Evolutionary conservation across 179 eudicot species (phyloP), one percentile per base, ranked within the genome.

Genomic region (Silene coronaria): DNA sequence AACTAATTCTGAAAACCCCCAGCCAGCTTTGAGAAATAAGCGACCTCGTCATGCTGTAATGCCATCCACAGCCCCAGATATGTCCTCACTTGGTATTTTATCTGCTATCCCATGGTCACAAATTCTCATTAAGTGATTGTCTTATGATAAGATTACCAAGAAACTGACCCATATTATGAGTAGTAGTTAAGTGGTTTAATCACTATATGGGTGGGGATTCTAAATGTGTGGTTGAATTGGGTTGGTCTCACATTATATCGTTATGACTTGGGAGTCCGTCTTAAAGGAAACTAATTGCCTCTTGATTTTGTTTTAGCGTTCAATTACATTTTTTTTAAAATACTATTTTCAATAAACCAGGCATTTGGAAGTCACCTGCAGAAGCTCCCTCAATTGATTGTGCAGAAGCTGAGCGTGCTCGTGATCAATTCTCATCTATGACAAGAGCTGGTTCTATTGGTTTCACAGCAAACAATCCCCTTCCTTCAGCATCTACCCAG

Each of bases 21-120:
- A 92, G 78, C 90, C 90, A 67, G 80, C 76, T 59, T 91, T 79
- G 74, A 88, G 88, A 82, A 87, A 83, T 82, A 92, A 94, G 83
- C 85, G 97, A 67, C 82, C 88, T 45, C 88, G 94, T 24, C 88
- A 88, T 27, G 74, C 86, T 22, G 79, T 82, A 78, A 77, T 82
- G 75, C 88, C 92, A 73, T 76, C 92, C 2, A 70, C 90, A 21
- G 73, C 79, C 28, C 84, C 89, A 64, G 93, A 87, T 62, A 67
- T 89, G 75, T 73, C 96, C 79, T 77, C 87, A 45, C 75, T 76
- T 14, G 93, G 98, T 93, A 89, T 71, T 8, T n/a, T 27, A 59
- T 67, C 57, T 61, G 16, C 22, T 74, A 14, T 24, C 42, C 34
- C 57, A 51, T 9, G 22, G 10, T 7, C 13, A 21, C n/a, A 0